Conservation (phyloP, 208 protist genomes). For the Trypanosoma vivax region DNA sequence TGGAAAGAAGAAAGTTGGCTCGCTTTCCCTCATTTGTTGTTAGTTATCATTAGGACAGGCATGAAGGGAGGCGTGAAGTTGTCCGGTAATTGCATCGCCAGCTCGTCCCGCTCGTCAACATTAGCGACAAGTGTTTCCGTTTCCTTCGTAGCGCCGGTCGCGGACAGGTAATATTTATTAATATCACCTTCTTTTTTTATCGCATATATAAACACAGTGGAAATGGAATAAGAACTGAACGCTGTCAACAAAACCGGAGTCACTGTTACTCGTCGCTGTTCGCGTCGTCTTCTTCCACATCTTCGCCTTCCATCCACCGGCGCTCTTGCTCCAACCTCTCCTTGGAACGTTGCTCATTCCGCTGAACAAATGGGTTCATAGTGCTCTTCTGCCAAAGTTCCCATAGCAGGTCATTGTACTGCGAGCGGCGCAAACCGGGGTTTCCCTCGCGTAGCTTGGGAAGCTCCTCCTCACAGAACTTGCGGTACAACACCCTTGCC, state of each 20-base stretch:
- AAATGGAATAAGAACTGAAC: too few relatives aligned
- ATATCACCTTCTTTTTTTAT: not conserved
- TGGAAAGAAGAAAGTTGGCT: too few relatives aligned
- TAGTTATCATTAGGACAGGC: too few relatives aligned
- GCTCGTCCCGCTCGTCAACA: too few relatives aligned
- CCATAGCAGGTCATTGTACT: conserved; percentile 88
- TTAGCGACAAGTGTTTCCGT: too few relatives aligned
- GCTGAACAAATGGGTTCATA: conserved; percentile 81
- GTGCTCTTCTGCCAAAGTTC: conserved; percentile 83
- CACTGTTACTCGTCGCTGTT: too few relatives aligned
- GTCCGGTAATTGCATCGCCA: too few relatives aligned
- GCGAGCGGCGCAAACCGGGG: conserved; percentile 64
- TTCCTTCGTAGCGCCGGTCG: too few relatives aligned
- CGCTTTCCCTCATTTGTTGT: too few relatives aligned
- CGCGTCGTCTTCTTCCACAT: conserved; percentile 22
- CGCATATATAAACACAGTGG: not conserved
- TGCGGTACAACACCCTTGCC: conserved; percentile 69
- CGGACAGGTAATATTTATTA: too few relatives aligned
- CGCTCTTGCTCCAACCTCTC: conserved; percentile 67
- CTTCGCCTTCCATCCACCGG: conserved; percentile 64
- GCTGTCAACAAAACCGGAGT: too few relatives aligned
- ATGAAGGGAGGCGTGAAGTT: too few relatives aligned
- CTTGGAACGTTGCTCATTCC: conserved; percentile 47
- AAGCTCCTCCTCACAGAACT: conserved; percentile 73
- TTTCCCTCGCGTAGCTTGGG: conserved; percentile 62